Evolutionary conservation across 2,329 filamentous ascomycete genomes (phyloP).

Genomic region (Apiospora rasikravindrae): DNA sequence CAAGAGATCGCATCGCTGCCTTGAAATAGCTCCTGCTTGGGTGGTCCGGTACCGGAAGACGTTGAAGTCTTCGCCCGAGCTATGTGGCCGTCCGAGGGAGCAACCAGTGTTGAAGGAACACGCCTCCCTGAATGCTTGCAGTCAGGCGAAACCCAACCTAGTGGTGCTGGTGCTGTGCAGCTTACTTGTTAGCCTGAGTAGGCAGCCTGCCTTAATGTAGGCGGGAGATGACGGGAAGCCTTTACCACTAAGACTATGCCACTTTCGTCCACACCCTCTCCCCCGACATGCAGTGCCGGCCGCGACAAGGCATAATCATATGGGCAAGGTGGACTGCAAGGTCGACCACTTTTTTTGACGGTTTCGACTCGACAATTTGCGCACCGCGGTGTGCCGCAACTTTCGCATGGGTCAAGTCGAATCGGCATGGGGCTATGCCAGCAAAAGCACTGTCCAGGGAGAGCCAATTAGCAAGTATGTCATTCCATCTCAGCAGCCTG

Average conservation of each 20-base stretch:
- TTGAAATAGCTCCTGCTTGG: background rate
- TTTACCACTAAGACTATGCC: background rate
- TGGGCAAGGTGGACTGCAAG: background rate
- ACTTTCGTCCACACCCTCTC: background rate
- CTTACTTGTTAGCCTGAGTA: background rate
- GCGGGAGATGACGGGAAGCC: background rate
- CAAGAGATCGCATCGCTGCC: background rate
- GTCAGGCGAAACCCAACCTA: background rate
- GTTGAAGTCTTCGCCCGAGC: background rate
- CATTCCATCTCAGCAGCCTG: no score
- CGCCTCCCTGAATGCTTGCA: background rate
- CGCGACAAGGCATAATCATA: background rate
- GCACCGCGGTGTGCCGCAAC: background rate
- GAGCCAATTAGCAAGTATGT: background rate
- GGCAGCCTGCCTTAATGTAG: background rate
- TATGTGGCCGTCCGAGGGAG: background rate
- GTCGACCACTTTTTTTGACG: background rate
- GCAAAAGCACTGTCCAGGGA: background rate
- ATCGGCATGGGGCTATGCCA: background rate
- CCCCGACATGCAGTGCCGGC: background rate
- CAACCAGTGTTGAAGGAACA: background rate
- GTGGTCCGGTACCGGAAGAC: background rate
- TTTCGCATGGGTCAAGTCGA: background rate
- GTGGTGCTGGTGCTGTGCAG: background rate
- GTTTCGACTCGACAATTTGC: background rate